Evolutionary conservation across 2,329 filamentous ascomycete species (phyloP), one percentile per base, ranked within the genome.

Genomic region (Claviceps humidiphila): DNA sequence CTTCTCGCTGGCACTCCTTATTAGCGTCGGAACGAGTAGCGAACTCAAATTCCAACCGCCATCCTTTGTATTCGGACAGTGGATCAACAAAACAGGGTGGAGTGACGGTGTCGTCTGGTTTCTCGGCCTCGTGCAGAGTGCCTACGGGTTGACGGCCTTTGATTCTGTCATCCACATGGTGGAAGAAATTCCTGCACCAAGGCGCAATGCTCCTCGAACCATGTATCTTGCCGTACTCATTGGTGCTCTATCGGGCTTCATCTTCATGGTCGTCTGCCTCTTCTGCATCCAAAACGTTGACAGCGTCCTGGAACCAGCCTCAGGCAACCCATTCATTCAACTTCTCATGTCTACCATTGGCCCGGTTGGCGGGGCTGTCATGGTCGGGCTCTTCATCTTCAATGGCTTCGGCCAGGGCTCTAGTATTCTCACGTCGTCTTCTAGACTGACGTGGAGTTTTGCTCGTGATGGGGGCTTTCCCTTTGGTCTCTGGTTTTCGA

Each of bases 121-220:
- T 56, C 72, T 74, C 0, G 77, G 77, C 4, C 70, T 81, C 1
- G 68, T 80, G 0, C 77, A 80, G 56, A 72, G 74, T 1, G 77
- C 77, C 0, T 80, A 80, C 51, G 77, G 59, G 2, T 62, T 78
- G 16, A 78, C 75, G 0, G 77, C 76, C 1, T 80, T 80, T 55
- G 77, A 81, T 58, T 74, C 76, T 0, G 76, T 77, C 38, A 77
- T 80, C 40, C 77, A 81, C 59, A 72, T 80, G 67, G 73, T 77
- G 2, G 77, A 80, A 56, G 76, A 80, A 58, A 75, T 80, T 1
- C 76, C 76, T 1, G 63, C 68, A 4, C 76, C 77, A 1, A 64
- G 74, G 34, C 71, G 64, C 39, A 77, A 76, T 52, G 73, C 71
- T 0, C 77, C 77, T 0, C 66, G 66, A 16, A 70, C 74, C 3